phyloP scores from a whole-genome alignment of 129 eudicot species.

The Flaveria linearis region DNA sequence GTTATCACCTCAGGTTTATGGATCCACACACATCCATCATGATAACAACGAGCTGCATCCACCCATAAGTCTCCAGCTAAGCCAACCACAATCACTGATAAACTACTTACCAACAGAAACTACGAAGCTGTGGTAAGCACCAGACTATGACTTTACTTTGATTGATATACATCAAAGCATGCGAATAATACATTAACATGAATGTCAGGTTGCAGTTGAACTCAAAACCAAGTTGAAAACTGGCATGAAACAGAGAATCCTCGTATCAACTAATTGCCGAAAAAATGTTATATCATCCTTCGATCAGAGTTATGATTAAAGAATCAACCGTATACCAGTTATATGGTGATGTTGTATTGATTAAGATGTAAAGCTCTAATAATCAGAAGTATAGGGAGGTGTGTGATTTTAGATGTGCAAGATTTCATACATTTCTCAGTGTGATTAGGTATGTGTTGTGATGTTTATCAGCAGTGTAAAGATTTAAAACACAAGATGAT shows the following conservation, averaged over 20 bases:
- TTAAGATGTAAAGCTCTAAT: constrained; percentile 34
- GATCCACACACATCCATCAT: constrained; percentile 27
- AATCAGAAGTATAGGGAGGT: constrained; percentile 19
- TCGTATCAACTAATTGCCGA: constrained; percentile 16
- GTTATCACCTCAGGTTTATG: constrained; percentile 56
- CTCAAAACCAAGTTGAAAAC: constrained; percentile 38
- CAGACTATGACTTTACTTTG: background rate
- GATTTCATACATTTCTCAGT: background rate
- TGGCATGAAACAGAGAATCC: constrained; percentile 3
- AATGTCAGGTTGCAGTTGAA: constrained; percentile 51
- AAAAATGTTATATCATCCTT: constrained; percentile 15
- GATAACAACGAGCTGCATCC: constrained; percentile 40
- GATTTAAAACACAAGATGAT: background rate
- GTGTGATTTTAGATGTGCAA: constrained; percentile 18
- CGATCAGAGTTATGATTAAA: background rate
- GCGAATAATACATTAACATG: background rate
- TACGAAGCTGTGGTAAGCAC: constrained; percentile 59
- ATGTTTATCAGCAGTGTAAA: constrained; percentile 20
- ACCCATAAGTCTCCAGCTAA: constrained; percentile 64
- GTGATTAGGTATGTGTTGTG: constrained; percentile 21
- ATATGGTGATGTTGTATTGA: constrained; percentile 10
- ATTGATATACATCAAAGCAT: background rate
- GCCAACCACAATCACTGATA: constrained; percentile 60
- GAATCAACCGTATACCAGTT: background rate
- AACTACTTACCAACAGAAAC: constrained; percentile 43